Conservation (phyloP, 2,329 filamentous ascomycete genomes). For the Talaromyces atroroseus region DNA sequence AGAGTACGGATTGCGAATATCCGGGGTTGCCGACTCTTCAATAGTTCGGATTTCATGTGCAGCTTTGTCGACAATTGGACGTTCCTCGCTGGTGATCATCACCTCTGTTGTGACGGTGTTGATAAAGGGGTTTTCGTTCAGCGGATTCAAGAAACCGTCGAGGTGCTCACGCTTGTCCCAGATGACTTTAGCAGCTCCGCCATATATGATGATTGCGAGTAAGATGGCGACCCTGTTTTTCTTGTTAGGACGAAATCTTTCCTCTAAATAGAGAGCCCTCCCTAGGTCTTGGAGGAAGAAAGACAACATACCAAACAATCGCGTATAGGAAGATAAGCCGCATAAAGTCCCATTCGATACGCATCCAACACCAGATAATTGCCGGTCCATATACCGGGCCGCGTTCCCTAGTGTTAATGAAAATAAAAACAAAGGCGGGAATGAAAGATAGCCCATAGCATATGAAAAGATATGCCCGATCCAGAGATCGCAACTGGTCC, state of each 20-base stretch:
- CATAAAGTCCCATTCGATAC: slow-evolving; percentile 59
- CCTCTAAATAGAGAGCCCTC: background rate
- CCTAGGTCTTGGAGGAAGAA: background rate
- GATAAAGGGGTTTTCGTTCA: slow-evolving; percentile 15
- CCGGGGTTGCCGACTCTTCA: background rate
- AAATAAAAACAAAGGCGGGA: slow-evolving; percentile 60
- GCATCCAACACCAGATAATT: slow-evolving; percentile 72
- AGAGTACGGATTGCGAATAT: slow-evolving; percentile 7
- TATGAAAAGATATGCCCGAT: slow-evolving; percentile 59
- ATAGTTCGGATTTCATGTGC: background rate
- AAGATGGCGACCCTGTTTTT: slow-evolving; percentile 39
- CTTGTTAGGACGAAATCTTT: background rate
- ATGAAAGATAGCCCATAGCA: slow-evolving; percentile 68
- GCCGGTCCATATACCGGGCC: slow-evolving; percentile 65
- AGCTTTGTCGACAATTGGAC: slow-evolving; percentile 13
- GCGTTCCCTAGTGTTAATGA: slow-evolving; percentile 46
- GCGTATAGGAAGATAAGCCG: slow-evolving; percentile 66
- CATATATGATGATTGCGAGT: slow-evolving; percentile 13
- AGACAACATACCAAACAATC: slow-evolving; percentile 24
- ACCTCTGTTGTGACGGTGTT: slow-evolving; percentile 13
- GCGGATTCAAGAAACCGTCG: slow-evolving; percentile 15
- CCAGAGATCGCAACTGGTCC: slow-evolving; percentile 56
- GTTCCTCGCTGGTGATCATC: slow-evolving; percentile 14
- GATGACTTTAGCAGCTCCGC: slow-evolving; percentile 12
- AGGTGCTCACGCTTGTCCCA: slow-evolving; percentile 14